Percentiles rank a stretch among this genome's conserved stretches.
phyloP scores from a whole-genome alignment of 805 yeast genomes.

The Starmerella sirachaensis region DNA sequence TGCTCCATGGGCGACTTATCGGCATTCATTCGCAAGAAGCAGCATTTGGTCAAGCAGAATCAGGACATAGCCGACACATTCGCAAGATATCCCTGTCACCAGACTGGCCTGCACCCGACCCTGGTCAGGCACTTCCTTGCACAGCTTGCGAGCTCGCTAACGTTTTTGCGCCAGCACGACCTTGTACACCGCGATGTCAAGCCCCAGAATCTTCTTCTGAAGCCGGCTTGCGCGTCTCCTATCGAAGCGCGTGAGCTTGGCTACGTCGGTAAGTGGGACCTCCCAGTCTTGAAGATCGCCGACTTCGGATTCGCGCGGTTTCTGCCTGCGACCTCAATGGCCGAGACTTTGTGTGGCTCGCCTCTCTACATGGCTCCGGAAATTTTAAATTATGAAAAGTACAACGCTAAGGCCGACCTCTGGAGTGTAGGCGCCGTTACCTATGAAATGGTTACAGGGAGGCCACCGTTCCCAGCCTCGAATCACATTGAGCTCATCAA shows the following conservation, averaged over 20 bases:
- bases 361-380: slow-evolving; percentile 99
- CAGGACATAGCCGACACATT: slow-evolving; percentile 69
- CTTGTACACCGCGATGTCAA: slow-evolving; percentile 91
- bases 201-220: slow-evolving; percentile 74
- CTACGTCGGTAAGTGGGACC: slow-evolving; percentile 70
- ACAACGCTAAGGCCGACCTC: slow-evolving; percentile 91
- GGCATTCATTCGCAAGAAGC: slow-evolving; percentile 66
- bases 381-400: slow-evolving; percentile 83
- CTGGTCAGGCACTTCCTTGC: slow-evolving; percentile 74
- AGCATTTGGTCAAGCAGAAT: slow-evolving; percentile 57
- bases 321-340: slow-evolving; percentile 83
- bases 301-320: slow-evolving; percentile 97
- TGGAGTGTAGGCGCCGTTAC: slow-evolving; percentile 98
- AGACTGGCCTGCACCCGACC: slow-evolving; percentile 67
- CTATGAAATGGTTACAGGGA: slow-evolving; percentile 93
- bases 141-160: slow-evolving; percentile 74
- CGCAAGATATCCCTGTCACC: slow-evolving; percentile 65
- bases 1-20: slow-evolving; percentile 92
- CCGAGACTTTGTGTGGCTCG: slow-evolving; percentile 94
- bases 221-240: slow-evolving; percentile 66
- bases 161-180: slow-evolving; percentile 68
- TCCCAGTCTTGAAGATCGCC: slow-evolving; percentile 86
- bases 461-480: slow-evolving; percentile 87
- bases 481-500: slow-evolving; percentile 83
- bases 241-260: slow-evolving; percentile 39